phyloP scores from a whole-genome alignment of 495 filamentous ascomycete genomes.

The Peziza echinospora region DNA sequence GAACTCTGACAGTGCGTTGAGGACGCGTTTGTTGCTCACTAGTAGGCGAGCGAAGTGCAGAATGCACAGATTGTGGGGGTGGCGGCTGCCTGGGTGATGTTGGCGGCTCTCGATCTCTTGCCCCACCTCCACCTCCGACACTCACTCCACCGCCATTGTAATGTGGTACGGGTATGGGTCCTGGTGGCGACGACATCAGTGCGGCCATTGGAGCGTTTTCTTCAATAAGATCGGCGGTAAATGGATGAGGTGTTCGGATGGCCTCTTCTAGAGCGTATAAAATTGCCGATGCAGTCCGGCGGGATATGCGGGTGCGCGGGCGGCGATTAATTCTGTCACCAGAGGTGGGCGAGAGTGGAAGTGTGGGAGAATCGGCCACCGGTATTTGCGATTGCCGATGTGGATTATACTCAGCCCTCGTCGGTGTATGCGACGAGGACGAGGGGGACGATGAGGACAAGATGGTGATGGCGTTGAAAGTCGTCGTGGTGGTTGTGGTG shows the following conservation, averaged over 20 bases:
- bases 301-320: constrained; percentile 28
- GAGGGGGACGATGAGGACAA: constrained; percentile 18
- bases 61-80: neutral
- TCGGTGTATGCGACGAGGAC: constrained; percentile 20
- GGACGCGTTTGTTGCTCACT: neutral
- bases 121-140: constrained; percentile 9
- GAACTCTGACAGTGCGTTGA: neutral
- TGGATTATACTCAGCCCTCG: constrained; percentile 19
- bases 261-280: constrained; percentile 83
- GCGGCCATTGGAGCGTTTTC: constrained; percentile 81
- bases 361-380: constrained; percentile 8
- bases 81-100: neutral
- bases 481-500: neutral
- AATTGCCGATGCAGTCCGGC: constrained; percentile 53
- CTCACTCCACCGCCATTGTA: constrained; percentile 24
- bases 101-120: neutral
- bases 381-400: constrained; percentile 1
- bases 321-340: constrained; percentile 1
- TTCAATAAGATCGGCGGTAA: constrained; percentile 69
- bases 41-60: neutral
- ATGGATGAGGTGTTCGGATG: constrained; percentile 57
- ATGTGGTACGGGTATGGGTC: constrained; percentile 26
- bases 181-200: constrained; percentile 41
- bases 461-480: constrained; percentile 19
- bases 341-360: no score